These are phyloP conservation scores for Asterionellopsis glacialis DNA, from an alignment of 108 stramenopile species.

Conservation along the genomic window DNA sequence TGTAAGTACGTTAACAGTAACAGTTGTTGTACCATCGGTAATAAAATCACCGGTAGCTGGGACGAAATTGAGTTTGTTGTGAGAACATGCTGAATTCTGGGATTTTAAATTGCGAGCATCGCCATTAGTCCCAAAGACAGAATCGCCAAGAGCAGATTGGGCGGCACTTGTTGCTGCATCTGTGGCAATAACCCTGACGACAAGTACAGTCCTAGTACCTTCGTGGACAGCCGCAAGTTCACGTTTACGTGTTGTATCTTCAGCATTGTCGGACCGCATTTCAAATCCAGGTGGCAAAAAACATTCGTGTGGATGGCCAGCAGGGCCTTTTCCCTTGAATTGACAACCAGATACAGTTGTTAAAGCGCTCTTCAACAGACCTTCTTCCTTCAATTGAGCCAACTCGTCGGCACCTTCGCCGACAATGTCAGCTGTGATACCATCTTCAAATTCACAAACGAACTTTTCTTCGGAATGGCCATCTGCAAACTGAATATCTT, in stretches of 20 bases:
- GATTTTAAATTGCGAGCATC: slow-evolving; percentile 18
- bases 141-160: slow-evolving; percentile 7
- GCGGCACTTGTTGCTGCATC: neutral
- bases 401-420: no score
- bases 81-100: slow-evolving; percentile 21
- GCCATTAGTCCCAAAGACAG: slow-evolving; percentile 20
- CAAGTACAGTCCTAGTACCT: slow-evolving; percentile 11
- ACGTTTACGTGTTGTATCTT: neutral
- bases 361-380: no score
- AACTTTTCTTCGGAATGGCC: no score
- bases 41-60: neutral
- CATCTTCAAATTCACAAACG: no score
- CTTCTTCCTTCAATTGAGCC: no score
- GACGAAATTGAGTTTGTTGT: slow-evolving; percentile 17
- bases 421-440: no score
- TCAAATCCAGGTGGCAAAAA: no score
- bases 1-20: neutral
- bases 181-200: slow-evolving; percentile 4
- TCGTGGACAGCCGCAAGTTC: neutral
- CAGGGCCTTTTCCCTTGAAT: no score
- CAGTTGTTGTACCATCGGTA: slow-evolving; percentile 1
- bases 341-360: no score
- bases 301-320: no score
- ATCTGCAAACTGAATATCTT: no score
- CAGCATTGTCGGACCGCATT: no score